These are phyloP conservation scores for Pseudogymnoascus sp. DNA, from an alignment of 2,329 filamentous ascomycete genomes.

Conservation along the genomic window DNA sequence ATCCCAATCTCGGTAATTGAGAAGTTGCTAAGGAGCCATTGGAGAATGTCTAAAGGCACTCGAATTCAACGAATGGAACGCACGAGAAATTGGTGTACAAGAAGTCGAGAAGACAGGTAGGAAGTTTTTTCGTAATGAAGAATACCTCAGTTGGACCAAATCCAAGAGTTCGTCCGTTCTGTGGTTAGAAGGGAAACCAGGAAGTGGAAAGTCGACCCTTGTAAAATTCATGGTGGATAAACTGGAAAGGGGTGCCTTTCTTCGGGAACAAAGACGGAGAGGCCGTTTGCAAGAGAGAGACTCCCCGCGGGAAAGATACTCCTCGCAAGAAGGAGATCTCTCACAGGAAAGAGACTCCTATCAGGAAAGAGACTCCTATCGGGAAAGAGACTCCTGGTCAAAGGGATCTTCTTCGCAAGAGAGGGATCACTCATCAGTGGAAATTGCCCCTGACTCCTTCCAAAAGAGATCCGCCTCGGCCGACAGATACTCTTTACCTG, in stretches of 20 bases:
- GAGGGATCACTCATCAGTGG: too few species aligned
- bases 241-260: not conserved
- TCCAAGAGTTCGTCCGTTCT: not conserved
- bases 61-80: conserved; percentile 6
- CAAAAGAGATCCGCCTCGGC: too few species aligned
- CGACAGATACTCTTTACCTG: not conserved
- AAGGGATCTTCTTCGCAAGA: too few species aligned
- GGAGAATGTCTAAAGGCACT: not conserved
- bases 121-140: not conserved
- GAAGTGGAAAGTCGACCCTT: conserved; percentile 18
- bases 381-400: too few species aligned
- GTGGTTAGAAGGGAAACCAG: conserved; percentile 17
- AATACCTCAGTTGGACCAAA: not conserved
- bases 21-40: not conserved
- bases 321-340: too few species aligned
- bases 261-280: not conserved
- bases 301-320: not conserved
- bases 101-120: not conserved
- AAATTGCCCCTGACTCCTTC: too few species aligned
- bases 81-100: not conserved
- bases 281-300: not conserved
- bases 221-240: conserved; percentile 5
- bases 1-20: not conserved
- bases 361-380: too few species aligned
- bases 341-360: too few species aligned